These are phyloP conservation scores for Hanseniaspora meyeri DNA, from an alignment of 805 yeast genomes.

Conservation along the genomic window DNA sequence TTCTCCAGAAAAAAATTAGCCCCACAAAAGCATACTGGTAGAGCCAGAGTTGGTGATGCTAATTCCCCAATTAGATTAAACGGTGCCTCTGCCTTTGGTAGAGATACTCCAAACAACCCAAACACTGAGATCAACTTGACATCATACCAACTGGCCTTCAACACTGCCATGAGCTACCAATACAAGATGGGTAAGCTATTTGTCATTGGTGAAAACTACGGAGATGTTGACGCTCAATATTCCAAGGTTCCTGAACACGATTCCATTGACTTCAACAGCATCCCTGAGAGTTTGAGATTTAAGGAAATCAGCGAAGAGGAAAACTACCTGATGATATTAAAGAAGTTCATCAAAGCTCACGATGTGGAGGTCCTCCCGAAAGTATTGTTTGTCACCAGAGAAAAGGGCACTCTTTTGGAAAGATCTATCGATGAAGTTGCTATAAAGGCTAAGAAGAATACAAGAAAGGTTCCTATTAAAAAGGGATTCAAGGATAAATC, in stretches of 20 bases:
- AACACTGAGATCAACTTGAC: constrained; percentile 63
- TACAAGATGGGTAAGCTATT: constrained; percentile 63
- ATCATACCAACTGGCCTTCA: constrained; percentile 62
- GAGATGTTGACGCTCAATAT: constrained; percentile 22
- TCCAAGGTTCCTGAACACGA: constrained; percentile 17
- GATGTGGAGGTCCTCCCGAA: constrained; percentile 37
- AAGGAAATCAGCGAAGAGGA: constrained; percentile 23
- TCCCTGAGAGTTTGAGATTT: neutral
- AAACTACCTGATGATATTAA: constrained; percentile 28
- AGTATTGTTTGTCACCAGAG: constrained; percentile 57
- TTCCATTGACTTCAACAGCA: constrained; percentile 19
- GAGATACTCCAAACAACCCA: constrained; percentile 82
- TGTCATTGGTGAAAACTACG: constrained; percentile 44
- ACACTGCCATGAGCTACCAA: constrained; percentile 69
- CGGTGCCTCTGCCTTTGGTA: constrained; percentile 82
- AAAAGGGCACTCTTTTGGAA: constrained; percentile 16
- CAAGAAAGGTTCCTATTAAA: constrained; percentile 11
- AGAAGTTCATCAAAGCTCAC: constrained; percentile 39
- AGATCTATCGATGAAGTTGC: neutral
- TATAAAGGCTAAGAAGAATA: neutral
- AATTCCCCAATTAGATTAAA: constrained; percentile 85
- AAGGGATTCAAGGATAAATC: constrained; percentile 42
- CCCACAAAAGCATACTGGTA: constrained; percentile 89
- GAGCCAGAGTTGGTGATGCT: constrained; percentile 91
- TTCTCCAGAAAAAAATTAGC: constrained; percentile 70